Evolutionary conservation across 1,284 basidiomycete genomes (phyloP).

Genomic region (Fomes fomentarius): DNA sequence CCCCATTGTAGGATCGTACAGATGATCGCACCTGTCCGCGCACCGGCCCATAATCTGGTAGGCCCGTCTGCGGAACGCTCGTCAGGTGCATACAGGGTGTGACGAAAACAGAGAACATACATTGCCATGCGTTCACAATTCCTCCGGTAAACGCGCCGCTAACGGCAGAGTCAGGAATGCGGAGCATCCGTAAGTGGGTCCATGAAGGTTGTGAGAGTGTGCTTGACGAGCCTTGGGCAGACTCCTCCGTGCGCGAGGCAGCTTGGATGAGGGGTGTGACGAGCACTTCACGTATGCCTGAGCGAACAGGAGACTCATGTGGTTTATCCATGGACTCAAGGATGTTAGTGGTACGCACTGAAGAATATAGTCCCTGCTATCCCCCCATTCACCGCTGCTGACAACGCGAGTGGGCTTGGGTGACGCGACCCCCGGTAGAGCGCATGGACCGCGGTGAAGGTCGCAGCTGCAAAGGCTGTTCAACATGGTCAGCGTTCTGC

Average conservation of each 20-base stretch:
- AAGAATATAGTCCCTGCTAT: conserved; percentile 73
- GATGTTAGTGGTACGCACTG: conserved; percentile 46
- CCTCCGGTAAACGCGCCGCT: conserved; percentile 69
- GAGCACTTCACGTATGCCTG: conserved; percentile 70
- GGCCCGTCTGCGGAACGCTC: conserved; percentile 40
- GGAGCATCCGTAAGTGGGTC: conserved; percentile 56
- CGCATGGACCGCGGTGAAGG: conserved; percentile 58
- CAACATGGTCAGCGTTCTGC: conserved; percentile 28
- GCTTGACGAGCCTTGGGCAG: conserved; percentile 29
- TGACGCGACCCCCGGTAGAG: conserved; percentile 44
- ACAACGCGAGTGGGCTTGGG: conserved; percentile 44
- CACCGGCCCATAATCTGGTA: conserved; percentile 50
- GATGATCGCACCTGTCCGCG: conserved; percentile 52
- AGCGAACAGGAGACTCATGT: conserved; percentile 1
- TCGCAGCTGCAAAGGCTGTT: conserved; percentile 53
- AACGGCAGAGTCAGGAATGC: conserved; percentile 62
- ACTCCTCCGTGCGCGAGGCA: conserved; percentile 29
- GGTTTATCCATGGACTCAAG: too few relatives aligned
- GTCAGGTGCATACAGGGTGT: conserved; percentile 4
- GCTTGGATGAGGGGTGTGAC: conserved; percentile 57
- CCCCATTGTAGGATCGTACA: conserved; percentile 63
- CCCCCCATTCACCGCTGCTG: conserved; percentile 67
- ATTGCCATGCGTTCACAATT: conserved; percentile 47
- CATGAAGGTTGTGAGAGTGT: conserved; percentile 36
- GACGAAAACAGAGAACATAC: conserved; percentile 34